Evolutionary conservation across 2,329 filamentous ascomycete genomes (phyloP), one percentile per base, ranked within the genome.

Genomic region (Helotiales sp.): DNA sequence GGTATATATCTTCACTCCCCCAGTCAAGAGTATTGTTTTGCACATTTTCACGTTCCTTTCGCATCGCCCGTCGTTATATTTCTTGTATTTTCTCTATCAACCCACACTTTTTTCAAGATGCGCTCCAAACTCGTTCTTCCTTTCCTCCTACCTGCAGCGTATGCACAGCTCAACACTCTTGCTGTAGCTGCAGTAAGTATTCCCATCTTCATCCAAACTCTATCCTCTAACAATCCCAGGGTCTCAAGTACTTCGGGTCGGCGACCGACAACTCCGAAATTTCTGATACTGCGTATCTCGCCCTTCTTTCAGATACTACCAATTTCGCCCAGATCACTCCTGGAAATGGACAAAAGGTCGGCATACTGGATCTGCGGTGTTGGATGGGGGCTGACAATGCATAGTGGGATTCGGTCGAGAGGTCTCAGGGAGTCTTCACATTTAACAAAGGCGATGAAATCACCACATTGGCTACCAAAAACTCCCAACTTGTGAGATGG

Each of bases 401-500:
- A 15, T 59, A 70, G 58, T 71, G 69, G 65, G 60, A 68, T 43
- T 61, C 65, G 4, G 67, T 66, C 17, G 63, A 69, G 43, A 58
- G 57, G n/a, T 58, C 26, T n/a, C 61, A 66, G 3, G 60, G 64
- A 10, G 63, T 52, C 2, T 69, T 69, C 34, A 30, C 65, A 11
- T 71, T 69, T 28, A 59, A 62, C 10, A 65, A 68, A 6, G 69
- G 67, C 11, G 67, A 69, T 50, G 67, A 59, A 22, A 59, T 69
- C 6, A 52, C 67, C 3, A 58, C 65, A 13, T 45, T 64, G 7
- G 68, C 63, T 22, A 40, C 63, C 15, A 70, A 66, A 4, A 70
- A 71, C 32, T 34, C 40, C 2, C 62, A 85, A 77, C 71, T 86
- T 24, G 72, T 90, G 63, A 81, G 89, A 65, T 91, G 89, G 40